Evolutionary conservation across 805 yeast genomes (phyloP).

Genomic region (Candida incommunis): DNA sequence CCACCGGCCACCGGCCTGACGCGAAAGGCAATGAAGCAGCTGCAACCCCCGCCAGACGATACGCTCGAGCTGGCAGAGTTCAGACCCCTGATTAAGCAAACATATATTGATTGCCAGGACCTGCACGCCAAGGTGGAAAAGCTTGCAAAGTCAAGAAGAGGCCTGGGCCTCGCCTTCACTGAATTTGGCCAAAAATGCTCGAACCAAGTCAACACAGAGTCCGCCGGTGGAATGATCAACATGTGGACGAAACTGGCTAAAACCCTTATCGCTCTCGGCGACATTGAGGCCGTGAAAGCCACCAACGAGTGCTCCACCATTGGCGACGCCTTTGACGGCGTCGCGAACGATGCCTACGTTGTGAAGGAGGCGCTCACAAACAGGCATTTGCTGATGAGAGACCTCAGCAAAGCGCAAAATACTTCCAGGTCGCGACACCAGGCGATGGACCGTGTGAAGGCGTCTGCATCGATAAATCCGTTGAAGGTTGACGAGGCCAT

Average conservation of each 20-base stretch:
- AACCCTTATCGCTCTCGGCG: constrained; percentile 57
- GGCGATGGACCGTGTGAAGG: constrained; percentile 52
- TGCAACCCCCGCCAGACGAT: constrained; percentile 85
- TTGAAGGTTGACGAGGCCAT: constrained; percentile 84
- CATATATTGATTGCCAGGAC: constrained; percentile 45
- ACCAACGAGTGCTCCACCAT: constrained; percentile 59
- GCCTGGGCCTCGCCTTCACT: constrained; percentile 43
- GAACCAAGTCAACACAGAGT: constrained; percentile 7
- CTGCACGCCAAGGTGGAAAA: constrained; percentile 43
- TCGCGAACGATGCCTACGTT: constrained; percentile 64
- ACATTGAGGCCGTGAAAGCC: constrained; percentile 56
- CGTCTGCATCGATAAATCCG: constrained; percentile 68
- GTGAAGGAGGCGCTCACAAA: constrained; percentile 89
- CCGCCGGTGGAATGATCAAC: constrained; percentile 43
- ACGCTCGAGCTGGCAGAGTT: constrained; percentile 67
- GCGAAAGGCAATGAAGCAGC: constrained; percentile 82
- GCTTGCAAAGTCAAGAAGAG: constrained; percentile 30
- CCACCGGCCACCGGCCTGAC: constrained; percentile 74
- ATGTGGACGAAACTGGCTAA: constrained; percentile 73
- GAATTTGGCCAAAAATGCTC: constrained; percentile 29
- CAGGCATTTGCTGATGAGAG: constrained; percentile 86
- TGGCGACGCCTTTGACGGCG: constrained; percentile 56
- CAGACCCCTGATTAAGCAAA: constrained; percentile 71
- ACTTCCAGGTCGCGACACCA: constrained; percentile 56
- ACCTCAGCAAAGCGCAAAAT: constrained; percentile 64